Evolutionary conservation across 2,329 filamentous ascomycete species (phyloP), one percentile per base, ranked within the genome.

Genomic region (Scedosporium dehoogii): DNA sequence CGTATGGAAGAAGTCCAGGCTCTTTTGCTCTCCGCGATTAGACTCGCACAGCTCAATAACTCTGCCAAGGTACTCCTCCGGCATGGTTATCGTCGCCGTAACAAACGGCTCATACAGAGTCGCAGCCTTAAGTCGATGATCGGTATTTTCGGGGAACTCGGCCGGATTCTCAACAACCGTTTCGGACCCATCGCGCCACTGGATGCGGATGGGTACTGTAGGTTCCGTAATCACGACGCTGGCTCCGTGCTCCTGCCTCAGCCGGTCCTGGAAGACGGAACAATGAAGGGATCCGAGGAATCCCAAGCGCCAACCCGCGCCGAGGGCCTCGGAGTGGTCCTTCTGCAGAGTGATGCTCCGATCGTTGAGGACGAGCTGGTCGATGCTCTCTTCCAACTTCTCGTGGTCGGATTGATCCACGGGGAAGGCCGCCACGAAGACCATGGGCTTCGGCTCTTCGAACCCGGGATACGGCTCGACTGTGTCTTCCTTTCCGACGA

Each of bases 201-300:
- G 74, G 6, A 97, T 83, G 73, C 92, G 96, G 69, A 93, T 96
- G 3, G 94, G 92, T 12, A 99, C 94, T 0, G 91, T 93, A 0
- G 94, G 94, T 44, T 96, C 93, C 0, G 94, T 99, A 72, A 99
- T 94, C 74, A 99, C 97, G 71, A 99, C 92, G 70, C 87, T 94
- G 2, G 90, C 89, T 4, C 93, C 94, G 70, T 99, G 92, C 73
- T 99, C 94, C 74, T 97, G 92, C 53, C 91, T 86, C 61, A 99
- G 77, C 1, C 94, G 89, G 74, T 99, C 94, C 75, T 99, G 92
- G 69, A 99, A 99, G 4, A 99, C 94, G n/a, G 92, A 97, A 76
- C 94, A 97, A 73, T 99, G 94, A 58, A 99, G 79, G 12, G 92
- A 97, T n/a, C 94, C 94, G 3, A 99, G 77, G 71, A 99, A 99